Percentiles rank a stretch among this genome's conserved stretches.
Evolutionary conservation across 306 rosid species (phyloP).

Genomic region (Pachyrhizus erosus): DNA sequence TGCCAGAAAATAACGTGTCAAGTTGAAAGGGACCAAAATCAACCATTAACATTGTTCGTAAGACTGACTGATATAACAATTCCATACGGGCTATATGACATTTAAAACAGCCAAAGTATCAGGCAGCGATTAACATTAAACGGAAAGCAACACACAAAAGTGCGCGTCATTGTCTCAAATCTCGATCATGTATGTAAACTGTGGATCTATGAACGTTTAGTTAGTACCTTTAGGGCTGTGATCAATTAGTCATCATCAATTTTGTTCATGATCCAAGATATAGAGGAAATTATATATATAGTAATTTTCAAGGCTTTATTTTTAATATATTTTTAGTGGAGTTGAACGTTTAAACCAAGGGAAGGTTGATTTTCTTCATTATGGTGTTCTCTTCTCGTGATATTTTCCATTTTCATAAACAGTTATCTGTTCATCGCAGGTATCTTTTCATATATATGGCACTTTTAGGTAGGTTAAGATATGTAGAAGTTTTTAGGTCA

Average conservation of each 20-base stretch:
- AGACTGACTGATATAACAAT: background rate
- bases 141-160: background rate
- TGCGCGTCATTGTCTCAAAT: constrained; percentile 21
- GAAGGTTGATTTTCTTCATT: too few relatives aligned
- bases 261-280: background rate
- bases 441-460: background rate
- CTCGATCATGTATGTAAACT: background rate
- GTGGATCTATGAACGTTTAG: background rate
- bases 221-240: background rate
- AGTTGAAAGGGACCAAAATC: background rate
- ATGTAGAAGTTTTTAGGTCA: background rate
- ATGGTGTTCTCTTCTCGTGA: too few relatives aligned
- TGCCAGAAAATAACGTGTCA: background rate
- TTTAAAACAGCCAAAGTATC: constrained; percentile 11
- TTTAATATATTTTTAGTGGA: too few relatives aligned
- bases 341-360: too few relatives aligned
- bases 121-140: background rate
- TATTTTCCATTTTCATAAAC: too few relatives aligned
- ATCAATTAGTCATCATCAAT: background rate
- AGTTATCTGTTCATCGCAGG: background rate
- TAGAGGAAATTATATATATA: background rate
- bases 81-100: constrained; percentile 22
- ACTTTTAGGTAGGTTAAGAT: background rate
- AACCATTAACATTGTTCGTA: background rate
- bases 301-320: too few relatives aligned